Base-by-base conservation (phyloP, 78 protist species). In the Pigoraptor vietnamica region DNA sequence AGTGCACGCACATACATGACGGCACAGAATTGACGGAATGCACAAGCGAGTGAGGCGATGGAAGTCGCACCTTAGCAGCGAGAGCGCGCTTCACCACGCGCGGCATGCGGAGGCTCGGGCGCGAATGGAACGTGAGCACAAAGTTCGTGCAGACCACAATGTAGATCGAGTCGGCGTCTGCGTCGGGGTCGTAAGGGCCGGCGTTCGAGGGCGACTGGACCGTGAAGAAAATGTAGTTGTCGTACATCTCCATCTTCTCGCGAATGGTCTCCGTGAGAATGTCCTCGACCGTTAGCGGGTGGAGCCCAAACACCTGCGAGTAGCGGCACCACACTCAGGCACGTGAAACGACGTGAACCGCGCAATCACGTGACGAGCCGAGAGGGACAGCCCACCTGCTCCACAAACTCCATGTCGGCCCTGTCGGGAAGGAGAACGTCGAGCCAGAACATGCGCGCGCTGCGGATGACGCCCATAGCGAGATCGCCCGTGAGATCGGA, bases 201-300 rank as follows among this genome's bases (percentile, higher is more conserved):
- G 67, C 6, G 14, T 6, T 21, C 67, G 67, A 6, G 67, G 14
- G 67, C 23, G 89, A 39, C 33, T 40, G 40, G 32, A 90, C 21
- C 32, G 9, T 25, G 55, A 90, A 24, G n/a, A 67, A 90, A 25
- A 90, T 82, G n/a, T 90, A 90, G 37, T 25, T 67, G 33, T 90
- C 82, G 82, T 40, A 90, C 1, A 90, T 25, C 86, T 90, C 91
- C 79, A 38, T 14, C 56, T 90, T 90, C 14, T 90, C 91, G 21
- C 91, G 86, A 2, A 89, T 67, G 82, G 6, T 89, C n/a, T 90
- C 56, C 10, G 40, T 25, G 10, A 56, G 40, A 14, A 40, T 25
- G 86, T 90, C 91, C 86, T 90, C 91, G 34, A 25, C n/a, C 34
- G 91, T 90, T 89, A 90, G 82, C 55, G 91, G 91, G 32, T 90